Base-by-base conservation (phyloP, 2,329 filamentous ascomycete genomes). In the Colletotrichum sp. region DNA sequence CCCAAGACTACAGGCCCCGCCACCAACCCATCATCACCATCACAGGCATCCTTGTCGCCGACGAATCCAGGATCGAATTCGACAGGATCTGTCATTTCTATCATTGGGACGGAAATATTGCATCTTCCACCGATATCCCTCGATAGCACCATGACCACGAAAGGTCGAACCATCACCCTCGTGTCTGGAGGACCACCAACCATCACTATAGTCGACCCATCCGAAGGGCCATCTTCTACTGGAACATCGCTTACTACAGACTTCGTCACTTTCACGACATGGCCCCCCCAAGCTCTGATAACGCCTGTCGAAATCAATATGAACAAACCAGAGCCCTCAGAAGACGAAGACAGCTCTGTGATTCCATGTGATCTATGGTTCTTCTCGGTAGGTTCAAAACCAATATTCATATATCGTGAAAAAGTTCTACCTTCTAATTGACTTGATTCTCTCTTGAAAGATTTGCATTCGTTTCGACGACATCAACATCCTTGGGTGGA, bases 11-110 rank as follows among this genome's bases (percentile, higher is more conserved):
- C 44, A 8, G 1, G 6, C 11, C 3, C 11, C 19, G 11, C n/a
- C 6, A 22, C 1, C 19, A 22, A 22, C 11, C 6, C 44, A 6
- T 1, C 6, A 4, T 49, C 1, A 0, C 0, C 6, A 22, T 4
- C 3, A 49, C 11, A 0, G 44, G 0, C 44, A 22, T 49, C 44
- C 2, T 49, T 22, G n/a, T n/a, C n/a, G 0, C 44, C 9, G 0
- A 22, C 44, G 3, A 49, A 49, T 1, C 3, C 44, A 1, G n/a
- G 3, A 22, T 7, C 2, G n/a, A 22, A 0, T 22, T 49, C 44
- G 1, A 49, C 11, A 1, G 44, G 3, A 12, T 13, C 44, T 22
- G 1, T 49, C 44, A 1, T 49, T 1, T 19, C 44, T 3, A 49
- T 49, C 6, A 4, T 49, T 7, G 44, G 44, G 19, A 49, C 44